phyloP scores from a whole-genome alignment of 1,139 yeast species.

The Ogataea hybrid region DNA sequence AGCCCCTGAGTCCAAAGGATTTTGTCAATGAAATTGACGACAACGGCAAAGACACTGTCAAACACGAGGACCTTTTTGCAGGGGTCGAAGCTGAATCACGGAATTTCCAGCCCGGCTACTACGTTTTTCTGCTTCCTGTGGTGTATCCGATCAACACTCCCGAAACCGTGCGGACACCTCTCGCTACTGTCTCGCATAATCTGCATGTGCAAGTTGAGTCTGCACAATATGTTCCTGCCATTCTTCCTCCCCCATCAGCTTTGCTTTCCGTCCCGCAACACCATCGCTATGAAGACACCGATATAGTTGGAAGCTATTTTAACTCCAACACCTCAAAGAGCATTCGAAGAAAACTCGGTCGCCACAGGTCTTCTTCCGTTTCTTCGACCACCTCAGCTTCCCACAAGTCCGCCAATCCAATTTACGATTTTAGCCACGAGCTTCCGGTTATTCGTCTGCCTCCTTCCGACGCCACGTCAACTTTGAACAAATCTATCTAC shows the following conservation, averaged over 20 bases:
- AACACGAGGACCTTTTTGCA: conserved; percentile 15
- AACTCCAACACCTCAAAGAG: conserved; percentile 13
- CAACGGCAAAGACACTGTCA: conserved; percentile 14
- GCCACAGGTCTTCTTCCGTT: conserved; percentile 12
- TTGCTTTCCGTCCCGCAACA: conserved; percentile 32
- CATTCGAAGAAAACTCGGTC: conserved; percentile 25
- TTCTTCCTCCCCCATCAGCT: conserved; percentile 32
- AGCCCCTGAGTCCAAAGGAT: conserved; percentile 23
- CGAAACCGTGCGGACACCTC: conserved; percentile 62
- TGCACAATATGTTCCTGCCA: conserved; percentile 25
- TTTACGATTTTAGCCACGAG: conserved; percentile 35
- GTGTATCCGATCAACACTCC: conserved; percentile 71
- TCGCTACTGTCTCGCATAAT: conserved; percentile 44
- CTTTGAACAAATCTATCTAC: conserved; percentile 77
- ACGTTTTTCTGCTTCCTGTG: conserved; percentile 72
- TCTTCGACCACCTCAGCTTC: not conserved
- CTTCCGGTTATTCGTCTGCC: conserved; percentile 72
- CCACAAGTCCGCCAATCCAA: conserved; percentile 5
- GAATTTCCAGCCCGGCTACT: conserved; percentile 66
- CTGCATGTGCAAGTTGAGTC: conserved; percentile 30
- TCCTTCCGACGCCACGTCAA: conserved; percentile 70
- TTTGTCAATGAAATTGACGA: conserved; percentile 25
- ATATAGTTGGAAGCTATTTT: conserved; percentile 4
- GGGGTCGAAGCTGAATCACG: conserved; percentile 11
- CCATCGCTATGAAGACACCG: conserved; percentile 23